These are phyloP conservation scores for Tolypocladium nubicola DNA, from an alignment of 2,329 filamentous ascomycete species.

Conservation along the genomic window DNA sequence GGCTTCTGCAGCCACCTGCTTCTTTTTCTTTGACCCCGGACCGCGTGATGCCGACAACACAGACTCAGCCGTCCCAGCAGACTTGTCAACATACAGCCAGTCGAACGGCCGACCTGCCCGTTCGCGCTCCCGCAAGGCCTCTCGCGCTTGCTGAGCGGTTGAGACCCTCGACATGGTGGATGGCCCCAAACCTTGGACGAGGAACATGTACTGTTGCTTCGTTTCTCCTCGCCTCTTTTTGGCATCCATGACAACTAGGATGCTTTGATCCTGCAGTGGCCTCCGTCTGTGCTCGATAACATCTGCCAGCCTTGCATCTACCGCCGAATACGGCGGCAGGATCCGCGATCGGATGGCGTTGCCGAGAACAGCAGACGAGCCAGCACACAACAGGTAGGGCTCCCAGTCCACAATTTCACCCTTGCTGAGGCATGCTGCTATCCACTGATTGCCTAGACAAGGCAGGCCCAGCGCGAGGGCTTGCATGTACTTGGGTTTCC, in stretches of 20 bases:
- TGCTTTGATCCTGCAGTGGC: slow-evolving; percentile 51
- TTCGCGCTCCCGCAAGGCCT: slow-evolving; percentile 42
- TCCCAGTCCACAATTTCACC: slow-evolving; percentile 59
- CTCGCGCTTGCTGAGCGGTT: slow-evolving; percentile 54
- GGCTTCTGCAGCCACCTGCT: slow-evolving; percentile 14
- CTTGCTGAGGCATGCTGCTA: slow-evolving; percentile 58
- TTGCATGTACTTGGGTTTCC: slow-evolving; percentile 88
- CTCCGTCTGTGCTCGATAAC: slow-evolving; percentile 51
- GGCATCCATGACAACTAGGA: slow-evolving; percentile 57
- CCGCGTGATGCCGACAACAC: slow-evolving; percentile 27
- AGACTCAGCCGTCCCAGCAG: slow-evolving; percentile 40
- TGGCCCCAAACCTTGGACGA: slow-evolving; percentile 70
- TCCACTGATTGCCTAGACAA: slow-evolving; percentile 75
- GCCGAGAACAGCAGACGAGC: slow-evolving; percentile 65
- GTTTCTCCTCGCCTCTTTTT: slow-evolving; percentile 51
- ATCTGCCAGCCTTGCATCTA: slow-evolving; percentile 41
- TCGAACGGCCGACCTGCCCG: slow-evolving; percentile 45
- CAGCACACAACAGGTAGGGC: slow-evolving; percentile 76
- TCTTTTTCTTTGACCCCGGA: slow-evolving; percentile 29
- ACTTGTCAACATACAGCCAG: slow-evolving; percentile 71
- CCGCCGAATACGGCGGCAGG: slow-evolving; percentile 49
- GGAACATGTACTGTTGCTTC: slow-evolving; percentile 66
- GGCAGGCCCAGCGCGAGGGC: slow-evolving; percentile 83
- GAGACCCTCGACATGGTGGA: slow-evolving; percentile 50
- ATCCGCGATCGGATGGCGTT: slow-evolving; percentile 68